Evolutionary conservation across 129 eudicot species (phyloP).

Genomic region (Tanacetum coccineum): DNA sequence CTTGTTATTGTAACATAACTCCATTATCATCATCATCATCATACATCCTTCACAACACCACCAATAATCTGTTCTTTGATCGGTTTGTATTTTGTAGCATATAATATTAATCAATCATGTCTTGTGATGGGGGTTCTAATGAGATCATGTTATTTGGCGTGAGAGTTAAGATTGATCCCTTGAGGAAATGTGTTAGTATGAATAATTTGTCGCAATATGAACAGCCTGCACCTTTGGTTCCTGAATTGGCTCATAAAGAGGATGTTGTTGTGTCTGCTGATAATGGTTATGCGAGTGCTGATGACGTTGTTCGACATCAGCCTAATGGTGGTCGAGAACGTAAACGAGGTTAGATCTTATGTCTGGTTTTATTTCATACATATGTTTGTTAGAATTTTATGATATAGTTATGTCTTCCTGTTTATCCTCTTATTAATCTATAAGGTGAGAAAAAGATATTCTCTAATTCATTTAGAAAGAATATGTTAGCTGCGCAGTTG

Average conservation of each 20-base stretch:
- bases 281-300: constrained; percentile 51
- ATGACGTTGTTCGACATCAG: constrained; percentile 34
- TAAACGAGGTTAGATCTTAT: constrained; percentile 51
- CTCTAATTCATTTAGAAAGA: no score
- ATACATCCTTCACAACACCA: no score
- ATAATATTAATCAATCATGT: no score
- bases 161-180: constrained; percentile 48
- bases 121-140: background rate
- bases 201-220: constrained; percentile 46
- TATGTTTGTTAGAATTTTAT: no score
- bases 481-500: no score
- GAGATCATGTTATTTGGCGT: constrained; percentile 64
- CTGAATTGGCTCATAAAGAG: background rate
- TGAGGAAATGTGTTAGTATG: constrained; percentile 64
- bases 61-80: no score
- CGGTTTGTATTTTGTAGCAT: no score
- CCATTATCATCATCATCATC: no score
- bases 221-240: constrained; percentile 18
- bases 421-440: no score
- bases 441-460: no score
- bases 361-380: background rate
- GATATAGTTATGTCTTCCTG: no score
- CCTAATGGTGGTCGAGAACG: constrained; percentile 34
- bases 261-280: constrained; percentile 24
- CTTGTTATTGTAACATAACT: no score